phyloP scores from a whole-genome alignment of 495 filamentous ascomycete species.

The Penicillium paxilli region DNA sequence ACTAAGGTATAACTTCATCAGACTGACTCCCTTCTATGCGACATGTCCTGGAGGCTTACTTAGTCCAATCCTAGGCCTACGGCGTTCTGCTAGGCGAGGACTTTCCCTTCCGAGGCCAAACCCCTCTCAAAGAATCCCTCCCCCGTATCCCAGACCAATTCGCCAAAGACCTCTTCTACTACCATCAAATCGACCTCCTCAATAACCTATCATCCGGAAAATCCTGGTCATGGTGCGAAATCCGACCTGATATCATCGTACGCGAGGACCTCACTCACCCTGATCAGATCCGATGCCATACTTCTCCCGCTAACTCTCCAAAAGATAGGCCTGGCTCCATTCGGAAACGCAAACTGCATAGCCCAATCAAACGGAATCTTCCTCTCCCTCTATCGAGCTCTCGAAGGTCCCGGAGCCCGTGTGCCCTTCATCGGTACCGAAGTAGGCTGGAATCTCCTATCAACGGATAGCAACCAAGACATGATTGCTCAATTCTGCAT shows the following conservation, averaged over 20 bases:
- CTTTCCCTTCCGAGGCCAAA: slow-evolving; percentile 24
- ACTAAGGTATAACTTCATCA: slow-evolving; percentile 11
- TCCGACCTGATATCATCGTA: slow-evolving; percentile 47
- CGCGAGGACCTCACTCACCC: slow-evolving; percentile 33
- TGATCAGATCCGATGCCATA: background rate
- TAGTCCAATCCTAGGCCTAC: slow-evolving; percentile 19
- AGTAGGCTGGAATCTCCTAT: slow-evolving; percentile 16
- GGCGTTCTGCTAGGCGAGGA: slow-evolving; percentile 26
- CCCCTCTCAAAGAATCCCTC: slow-evolving; percentile 35
- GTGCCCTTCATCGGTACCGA: slow-evolving; percentile 38
- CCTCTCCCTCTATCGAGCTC: slow-evolving; percentile 33
- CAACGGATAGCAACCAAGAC: slow-evolving; percentile 40
- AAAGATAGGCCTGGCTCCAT: slow-evolving; percentile 25
- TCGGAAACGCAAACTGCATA: slow-evolving; percentile 6
- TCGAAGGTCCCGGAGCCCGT: slow-evolving; percentile 26
- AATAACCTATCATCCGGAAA: slow-evolving; percentile 33
- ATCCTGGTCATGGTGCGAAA: slow-evolving; percentile 43
- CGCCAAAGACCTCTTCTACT: slow-evolving; percentile 49
- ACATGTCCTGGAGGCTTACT: background rate
- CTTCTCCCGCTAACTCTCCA: background rate
- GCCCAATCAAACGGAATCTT: slow-evolving; percentile 39
- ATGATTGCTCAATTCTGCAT: slow-evolving; percentile 43
- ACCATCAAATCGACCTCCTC: slow-evolving; percentile 43
- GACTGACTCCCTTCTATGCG: background rate
- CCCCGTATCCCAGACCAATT: slow-evolving; percentile 44